Evolutionary conservation across 805 yeast species (phyloP), one percentile per base, ranked within the genome.

Genomic region (Candida montana): DNA sequence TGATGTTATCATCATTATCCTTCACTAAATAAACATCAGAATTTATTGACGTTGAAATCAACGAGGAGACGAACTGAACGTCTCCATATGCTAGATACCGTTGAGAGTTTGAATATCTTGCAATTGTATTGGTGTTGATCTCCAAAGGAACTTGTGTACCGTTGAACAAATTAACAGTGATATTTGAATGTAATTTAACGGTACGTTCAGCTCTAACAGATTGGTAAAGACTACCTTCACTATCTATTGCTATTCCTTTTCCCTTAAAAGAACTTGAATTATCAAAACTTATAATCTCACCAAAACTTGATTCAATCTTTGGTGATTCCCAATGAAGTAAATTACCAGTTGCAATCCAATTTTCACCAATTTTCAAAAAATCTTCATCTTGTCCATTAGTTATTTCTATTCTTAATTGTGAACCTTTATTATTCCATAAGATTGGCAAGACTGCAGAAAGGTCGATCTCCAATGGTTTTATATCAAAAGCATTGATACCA

Each of bases 401-500:
- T 15, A 84, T 63, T 48, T 71, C 76, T 35, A 85, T 62, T 37
- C 64, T 67, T 5, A 73, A 37, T n/a, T 60, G 59, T 27, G 63
- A 54, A 13, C 66, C 62, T n/a, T 61, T 46, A 17, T 58, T 58
- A 11, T 18, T 5, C 89, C 90, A 83, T 24, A 87, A 58, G n/a
- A 64, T 57, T 3, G 95, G 93, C 44, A 87, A 62, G 47, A 79
- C 69, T 1, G 84, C 77, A 10, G 91, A 75, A 35, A 88, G 53
- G 48, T 88, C 95, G 35, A 88, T 57, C 42, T 79, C 81, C 49
- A 82, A 67, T n/a, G 82, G 72, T 15, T 77, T 79, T 24, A 87
- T 65, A 57, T 88, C 95, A 62, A 79, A 85, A 1, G 95, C 81
- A 44, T 78, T 73, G 16, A 74, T 70, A 3, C 86, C 80, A 7